Percentiles rank a stretch among this genome's conserved stretches.
Conservation (phyloP, 345 rosid species). For the Euphorbia tirucalli region DNA sequence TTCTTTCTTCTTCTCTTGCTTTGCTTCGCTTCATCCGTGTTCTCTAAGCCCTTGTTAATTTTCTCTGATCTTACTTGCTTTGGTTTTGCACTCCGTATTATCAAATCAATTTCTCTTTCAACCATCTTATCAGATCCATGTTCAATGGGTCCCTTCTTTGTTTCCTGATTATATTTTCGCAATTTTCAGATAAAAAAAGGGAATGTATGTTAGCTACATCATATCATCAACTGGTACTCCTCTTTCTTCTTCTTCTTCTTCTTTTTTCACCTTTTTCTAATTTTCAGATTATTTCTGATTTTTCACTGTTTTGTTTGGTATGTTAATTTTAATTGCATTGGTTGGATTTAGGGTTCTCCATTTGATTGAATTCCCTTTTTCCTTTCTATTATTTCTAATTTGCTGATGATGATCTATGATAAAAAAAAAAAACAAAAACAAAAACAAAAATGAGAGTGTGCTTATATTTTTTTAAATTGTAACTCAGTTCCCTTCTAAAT, state of each 20-base stretch:
- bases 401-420: background rate
- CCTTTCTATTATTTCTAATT: background rate
- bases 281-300: background rate
- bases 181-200: background rate
- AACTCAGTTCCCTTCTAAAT: too few relatives aligned
- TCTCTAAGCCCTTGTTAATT: background rate
- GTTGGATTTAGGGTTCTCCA: background rate
- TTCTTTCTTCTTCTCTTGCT: background rate
- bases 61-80: background rate
- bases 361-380: background rate
- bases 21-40: background rate
- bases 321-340: background rate
- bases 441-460: background rate
- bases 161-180: background rate
- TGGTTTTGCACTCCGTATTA: background rate
- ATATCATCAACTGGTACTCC: slow-evolving; percentile 7
- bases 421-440: too few relatives aligned
- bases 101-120: background rate
- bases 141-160: background rate
- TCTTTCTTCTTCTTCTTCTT: background rate
- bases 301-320: background rate
- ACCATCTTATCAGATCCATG: background rate
- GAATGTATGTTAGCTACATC: background rate
- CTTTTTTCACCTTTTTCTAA: background rate
- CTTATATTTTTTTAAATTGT: background rate